A percentile compares a stretch with the other conserved stretches of the same genome.
These are phyloP conservation scores for Apiotrichum mycotoxinovorans DNA, from an alignment of 1,284 basidiomycete genomes.

Conservation along the genomic window DNA sequence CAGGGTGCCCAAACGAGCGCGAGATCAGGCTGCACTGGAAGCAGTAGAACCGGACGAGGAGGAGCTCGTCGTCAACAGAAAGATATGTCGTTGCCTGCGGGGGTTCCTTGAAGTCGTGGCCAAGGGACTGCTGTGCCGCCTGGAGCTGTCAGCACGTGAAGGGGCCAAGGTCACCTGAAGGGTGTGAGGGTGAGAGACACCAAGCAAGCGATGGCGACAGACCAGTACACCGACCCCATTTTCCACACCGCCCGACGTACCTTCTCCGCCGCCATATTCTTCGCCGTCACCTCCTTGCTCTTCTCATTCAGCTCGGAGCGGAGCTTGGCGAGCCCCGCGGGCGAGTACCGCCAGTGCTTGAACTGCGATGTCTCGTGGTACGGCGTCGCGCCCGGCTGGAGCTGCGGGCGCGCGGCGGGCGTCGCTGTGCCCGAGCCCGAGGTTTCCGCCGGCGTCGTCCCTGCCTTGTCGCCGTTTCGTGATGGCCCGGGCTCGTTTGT, in stretches of 20 bases:
- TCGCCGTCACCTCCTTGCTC: conserved; percentile 69
- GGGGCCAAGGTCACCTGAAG: too few relatives aligned
- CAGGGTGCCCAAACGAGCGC: conserved; percentile 73
- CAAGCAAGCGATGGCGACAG: too few relatives aligned
- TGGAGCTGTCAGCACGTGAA: conserved; percentile 7
- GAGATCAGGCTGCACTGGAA: conserved; percentile 82
- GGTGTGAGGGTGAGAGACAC: too few relatives aligned
- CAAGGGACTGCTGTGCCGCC: conserved; percentile 13
- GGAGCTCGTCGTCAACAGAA: conserved; percentile 74
- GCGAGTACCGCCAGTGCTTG: conserved; percentile 80
- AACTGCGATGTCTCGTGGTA: conserved; percentile 84
- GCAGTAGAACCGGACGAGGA: conserved; percentile 85
- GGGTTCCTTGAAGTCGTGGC: conserved; percentile 10
- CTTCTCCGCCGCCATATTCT: conserved; percentile 73
- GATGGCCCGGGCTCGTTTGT: conserved; percentile 2
- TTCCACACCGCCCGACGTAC: too few relatives aligned
- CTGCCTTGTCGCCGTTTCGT: not conserved
- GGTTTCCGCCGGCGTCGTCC: not conserved
- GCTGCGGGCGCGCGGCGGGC: not conserved
- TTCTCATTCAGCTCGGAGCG: conserved; percentile 66
- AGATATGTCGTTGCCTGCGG: conserved; percentile 59
- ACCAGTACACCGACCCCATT: too few relatives aligned
- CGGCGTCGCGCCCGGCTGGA: conserved; percentile 44
- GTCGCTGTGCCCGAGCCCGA: not conserved
- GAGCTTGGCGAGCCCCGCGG: conserved; percentile 59